Evolutionary conservation across 805 yeast species (phyloP).

Genomic region (Saccharomycopsis guyanensis): DNA sequence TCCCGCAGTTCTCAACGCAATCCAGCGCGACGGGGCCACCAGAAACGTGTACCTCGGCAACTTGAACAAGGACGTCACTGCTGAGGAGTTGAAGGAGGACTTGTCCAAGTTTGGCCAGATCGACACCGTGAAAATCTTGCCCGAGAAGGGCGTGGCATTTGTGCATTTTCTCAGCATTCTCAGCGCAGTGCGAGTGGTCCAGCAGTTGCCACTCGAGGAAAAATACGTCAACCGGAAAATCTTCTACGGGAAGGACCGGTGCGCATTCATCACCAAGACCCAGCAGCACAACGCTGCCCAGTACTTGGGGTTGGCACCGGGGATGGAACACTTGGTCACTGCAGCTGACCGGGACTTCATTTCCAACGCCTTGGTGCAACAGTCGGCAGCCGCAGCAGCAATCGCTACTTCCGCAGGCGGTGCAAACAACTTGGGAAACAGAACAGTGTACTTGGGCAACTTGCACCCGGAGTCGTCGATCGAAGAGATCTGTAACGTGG

Average conservation of each 20-base stretch:
- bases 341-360: slow-evolving; percentile 52
- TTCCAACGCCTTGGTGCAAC: slow-evolving; percentile 77
- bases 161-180: slow-evolving; percentile 82
- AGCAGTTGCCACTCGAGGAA: slow-evolving; percentile 56
- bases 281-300: slow-evolving; percentile 97
- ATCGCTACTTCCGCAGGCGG: slow-evolving; percentile 95
- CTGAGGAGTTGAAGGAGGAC: slow-evolving; percentile 58
- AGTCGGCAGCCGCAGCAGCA: slow-evolving; percentile 96
- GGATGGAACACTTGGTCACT: slow-evolving; percentile 72
- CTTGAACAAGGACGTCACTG: slow-evolving; percentile 58
- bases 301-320: slow-evolving; percentile 84
- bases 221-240: slow-evolving; percentile 73
- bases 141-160: slow-evolving; percentile 81
- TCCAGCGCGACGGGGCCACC: slow-evolving; percentile 82
- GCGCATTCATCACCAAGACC: slow-evolving; percentile 89
- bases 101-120: slow-evolving; percentile 71
- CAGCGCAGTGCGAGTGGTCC: slow-evolving; percentile 81
- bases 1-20: slow-evolving; percentile 67
- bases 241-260: slow-evolving; percentile 88
- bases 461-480: slow-evolving; percentile 81
- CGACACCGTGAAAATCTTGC: slow-evolving; percentile 73
- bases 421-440: slow-evolving; percentile 80
- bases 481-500: slow-evolving; percentile 87
- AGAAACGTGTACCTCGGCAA: slow-evolving; percentile 89
- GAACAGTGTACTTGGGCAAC: slow-evolving; percentile 88